Conservation (phyloP, 176 grass and related monocot genomes). For the Juncus inflexus region DNA sequence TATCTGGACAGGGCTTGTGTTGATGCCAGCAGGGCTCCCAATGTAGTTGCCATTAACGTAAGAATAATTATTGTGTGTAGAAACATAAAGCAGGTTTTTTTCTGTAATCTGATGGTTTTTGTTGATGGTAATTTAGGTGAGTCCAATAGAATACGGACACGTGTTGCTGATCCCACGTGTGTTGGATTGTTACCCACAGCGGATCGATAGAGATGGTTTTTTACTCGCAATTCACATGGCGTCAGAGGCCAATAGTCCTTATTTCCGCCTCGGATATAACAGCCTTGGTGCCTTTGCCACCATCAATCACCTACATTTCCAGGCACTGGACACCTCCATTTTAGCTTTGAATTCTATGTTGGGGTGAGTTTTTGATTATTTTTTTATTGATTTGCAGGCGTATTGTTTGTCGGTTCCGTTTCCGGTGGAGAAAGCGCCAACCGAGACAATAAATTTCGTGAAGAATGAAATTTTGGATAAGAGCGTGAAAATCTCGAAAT, state of each 20-base stretch:
- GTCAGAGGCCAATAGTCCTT: slow-evolving; percentile 44
- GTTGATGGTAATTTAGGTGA: slow-evolving; percentile 54
- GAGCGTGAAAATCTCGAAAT: slow-evolving; percentile 62
- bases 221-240: slow-evolving; percentile 66
- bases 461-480: slow-evolving; percentile 30
- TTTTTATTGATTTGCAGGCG: slow-evolving; percentile 41
- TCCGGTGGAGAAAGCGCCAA: slow-evolving; percentile 84
- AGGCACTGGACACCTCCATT: slow-evolving; percentile 38
- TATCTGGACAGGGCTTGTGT: slow-evolving; percentile 39
- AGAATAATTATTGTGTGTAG: background rate
- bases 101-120: background rate
- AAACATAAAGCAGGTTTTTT: too few species aligned
- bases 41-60: slow-evolving; percentile 68
- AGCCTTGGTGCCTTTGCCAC: slow-evolving; percentile 79
- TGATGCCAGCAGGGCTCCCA: slow-evolving; percentile 29
- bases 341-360: background rate
- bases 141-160: slow-evolving; percentile 69
- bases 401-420: slow-evolving; percentile 81
- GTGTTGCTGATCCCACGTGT: slow-evolving; percentile 65
- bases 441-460: slow-evolving; percentile 50
- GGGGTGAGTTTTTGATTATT: background rate
- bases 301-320: slow-evolving; percentile 93
- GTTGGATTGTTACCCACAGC: slow-evolving; percentile 57
- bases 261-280: slow-evolving; percentile 80
- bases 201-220: slow-evolving; percentile 56